Conservation (phyloP, 2,329 filamentous ascomycete genomes). For the Fusarium scirpi region DNA sequence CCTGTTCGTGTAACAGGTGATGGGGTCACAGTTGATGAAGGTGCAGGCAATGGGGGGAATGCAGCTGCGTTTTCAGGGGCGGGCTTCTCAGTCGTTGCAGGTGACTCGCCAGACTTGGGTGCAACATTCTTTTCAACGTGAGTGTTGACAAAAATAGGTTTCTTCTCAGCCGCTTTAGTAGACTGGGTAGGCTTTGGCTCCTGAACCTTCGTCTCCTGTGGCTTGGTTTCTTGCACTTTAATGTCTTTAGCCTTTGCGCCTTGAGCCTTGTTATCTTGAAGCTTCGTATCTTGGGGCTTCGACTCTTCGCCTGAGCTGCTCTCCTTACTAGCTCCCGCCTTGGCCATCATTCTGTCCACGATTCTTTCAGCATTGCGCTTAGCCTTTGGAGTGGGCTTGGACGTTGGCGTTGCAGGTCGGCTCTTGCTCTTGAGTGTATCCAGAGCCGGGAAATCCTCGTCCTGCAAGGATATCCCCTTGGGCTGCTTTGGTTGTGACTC, state of each 20-base stretch:
- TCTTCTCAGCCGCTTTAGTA: conserved; percentile 31
- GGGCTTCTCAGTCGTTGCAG: conserved; percentile 50
- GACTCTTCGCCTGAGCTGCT: conserved; percentile 27
- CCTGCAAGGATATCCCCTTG: conserved; percentile 58
- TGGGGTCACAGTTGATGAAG: conserved; percentile 58
- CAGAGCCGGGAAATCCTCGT: conserved; percentile 73
- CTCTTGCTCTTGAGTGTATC: conserved; percentile 56
- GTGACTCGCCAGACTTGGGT: conserved; percentile 48
- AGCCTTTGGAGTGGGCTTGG: conserved; percentile 51
- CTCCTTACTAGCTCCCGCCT: conserved; percentile 27
- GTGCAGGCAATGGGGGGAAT: conserved; percentile 64
- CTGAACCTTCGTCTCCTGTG: conserved; percentile 2
- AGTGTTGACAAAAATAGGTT: conserved; percentile 61
- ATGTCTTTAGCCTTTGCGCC: conserved; percentile 18
- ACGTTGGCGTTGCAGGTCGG: conserved; percentile 52
- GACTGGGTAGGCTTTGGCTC: conserved; percentile 25
- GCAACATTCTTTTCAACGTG: conserved; percentile 57
- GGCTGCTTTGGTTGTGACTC: conserved; percentile 50
- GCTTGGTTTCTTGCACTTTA: conserved; percentile 25
- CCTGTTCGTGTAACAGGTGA: conserved; percentile 64
- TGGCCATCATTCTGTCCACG: conserved; percentile 44
- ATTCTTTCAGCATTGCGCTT: conserved; percentile 51
- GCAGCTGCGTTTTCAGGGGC: conserved; percentile 51
- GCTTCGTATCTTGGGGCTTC: conserved; percentile 35
- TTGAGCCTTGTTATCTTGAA: conserved; percentile 25